These are phyloP conservation scores for Dittrichia graveolens DNA, from an alignment of 129 eudicot genomes.

Conservation along the genomic window DNA sequence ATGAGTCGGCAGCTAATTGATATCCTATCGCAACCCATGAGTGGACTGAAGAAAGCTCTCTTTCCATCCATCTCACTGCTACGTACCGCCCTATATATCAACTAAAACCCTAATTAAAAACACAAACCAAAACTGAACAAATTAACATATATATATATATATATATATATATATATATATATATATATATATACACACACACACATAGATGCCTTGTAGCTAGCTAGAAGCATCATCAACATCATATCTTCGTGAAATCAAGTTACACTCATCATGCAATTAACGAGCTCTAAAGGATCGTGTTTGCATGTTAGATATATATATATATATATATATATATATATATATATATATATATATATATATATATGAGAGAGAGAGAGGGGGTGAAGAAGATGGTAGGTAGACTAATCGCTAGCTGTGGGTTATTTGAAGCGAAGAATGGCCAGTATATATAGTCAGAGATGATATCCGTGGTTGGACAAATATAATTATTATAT, in stretches of 20 bases:
- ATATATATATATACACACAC: no score
- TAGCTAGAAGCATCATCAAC: background rate
- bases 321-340: no score
- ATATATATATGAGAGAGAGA: background rate
- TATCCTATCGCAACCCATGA: constrained; percentile 65
- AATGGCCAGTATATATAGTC: constrained; percentile 32
- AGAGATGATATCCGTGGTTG: constrained; percentile 2
- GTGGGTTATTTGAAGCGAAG: constrained; percentile 23
- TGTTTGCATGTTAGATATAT: background rate
- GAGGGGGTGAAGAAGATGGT: background rate
- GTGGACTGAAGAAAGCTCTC: constrained; percentile 99
- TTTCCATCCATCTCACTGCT: background rate
- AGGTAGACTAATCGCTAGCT: background rate
- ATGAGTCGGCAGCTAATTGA: constrained; percentile 96
- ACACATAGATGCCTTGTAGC: background rate
- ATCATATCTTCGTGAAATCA: constrained; percentile 14
- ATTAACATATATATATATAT: no score
- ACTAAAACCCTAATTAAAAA: background rate
- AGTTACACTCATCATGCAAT: background rate
- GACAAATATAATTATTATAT: background rate
- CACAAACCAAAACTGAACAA: background rate
- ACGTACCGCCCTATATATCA: background rate
- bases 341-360: no score
- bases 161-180: no score
- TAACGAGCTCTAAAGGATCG: background rate